Percentiles rank a stretch among this genome's conserved stretches.
phyloP scores from a whole-genome alignment of 148 eudicot genomes.

The Rhododendron ferrugineum region DNA sequence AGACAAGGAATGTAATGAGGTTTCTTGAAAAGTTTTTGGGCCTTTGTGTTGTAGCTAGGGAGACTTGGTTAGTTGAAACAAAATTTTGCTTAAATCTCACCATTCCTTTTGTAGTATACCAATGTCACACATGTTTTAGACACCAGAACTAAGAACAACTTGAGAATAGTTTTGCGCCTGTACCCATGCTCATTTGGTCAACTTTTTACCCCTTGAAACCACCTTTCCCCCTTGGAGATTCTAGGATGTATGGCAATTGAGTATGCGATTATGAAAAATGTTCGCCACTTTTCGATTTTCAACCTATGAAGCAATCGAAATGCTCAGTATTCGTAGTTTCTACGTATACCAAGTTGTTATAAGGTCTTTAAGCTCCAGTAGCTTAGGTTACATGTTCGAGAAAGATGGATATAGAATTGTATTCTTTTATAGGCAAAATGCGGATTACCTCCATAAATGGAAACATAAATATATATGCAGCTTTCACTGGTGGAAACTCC shows the following conservation, averaged over 20 bases:
- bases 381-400: background rate
- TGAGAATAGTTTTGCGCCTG: background rate
- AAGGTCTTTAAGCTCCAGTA: too few relatives aligned
- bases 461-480: background rate
- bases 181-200: background rate
- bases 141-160: background rate
- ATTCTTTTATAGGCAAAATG: too few relatives aligned
- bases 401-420: background rate
- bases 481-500: background rate
- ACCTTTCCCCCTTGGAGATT: too few relatives aligned
- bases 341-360: too few relatives aligned
- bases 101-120: background rate
- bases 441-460: background rate
- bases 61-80: constrained; percentile 1
- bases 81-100: background rate
- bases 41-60: constrained; percentile 1
- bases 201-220: too few relatives aligned
- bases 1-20: constrained; percentile 1
- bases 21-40: background rate
- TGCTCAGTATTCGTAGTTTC: too few relatives aligned
- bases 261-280: too few relatives aligned
- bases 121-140: background rate
- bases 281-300: too few relatives aligned
- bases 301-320: too few relatives aligned
- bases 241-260: too few relatives aligned